A percentile compares a stretch with the other conserved stretches of the same genome.
phyloP scores from a whole-genome alignment of 1,139 yeast species.

The Candida frijolesensis region DNA sequence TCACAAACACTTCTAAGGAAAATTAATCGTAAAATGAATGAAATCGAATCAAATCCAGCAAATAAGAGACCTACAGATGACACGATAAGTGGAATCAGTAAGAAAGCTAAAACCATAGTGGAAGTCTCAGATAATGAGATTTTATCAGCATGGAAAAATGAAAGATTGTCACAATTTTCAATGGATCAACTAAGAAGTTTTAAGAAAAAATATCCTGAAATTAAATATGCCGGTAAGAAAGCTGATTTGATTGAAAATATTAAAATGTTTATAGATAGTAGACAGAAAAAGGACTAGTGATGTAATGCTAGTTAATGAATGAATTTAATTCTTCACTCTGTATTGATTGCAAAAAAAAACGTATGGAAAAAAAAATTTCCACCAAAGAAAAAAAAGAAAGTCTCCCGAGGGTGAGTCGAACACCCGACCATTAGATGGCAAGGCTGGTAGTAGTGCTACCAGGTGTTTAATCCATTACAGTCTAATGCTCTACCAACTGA shows the following conservation, averaged over 20 bases:
- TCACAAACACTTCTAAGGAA: slow-evolving; percentile 16
- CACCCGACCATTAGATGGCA: slow-evolving; percentile 80
- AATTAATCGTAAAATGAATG: slow-evolving; percentile 20
- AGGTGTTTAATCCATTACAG: slow-evolving; percentile 14
- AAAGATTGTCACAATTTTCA: slow-evolving; percentile 35
- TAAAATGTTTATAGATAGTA: slow-evolving; percentile 18
- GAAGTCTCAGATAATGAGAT: slow-evolving; percentile 37
- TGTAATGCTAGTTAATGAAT: background rate
- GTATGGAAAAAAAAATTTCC: background rate
- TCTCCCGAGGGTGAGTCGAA: slow-evolving; percentile 86
- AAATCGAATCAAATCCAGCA: slow-evolving; percentile 15
- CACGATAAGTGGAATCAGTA: slow-evolving; percentile 17
- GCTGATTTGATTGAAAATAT: slow-evolving; percentile 47
- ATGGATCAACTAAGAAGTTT: slow-evolving; percentile 44
- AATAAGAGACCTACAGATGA: slow-evolving; percentile 23
- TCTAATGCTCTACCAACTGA: slow-evolving; percentile 20
- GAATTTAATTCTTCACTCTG: too few relatives aligned
- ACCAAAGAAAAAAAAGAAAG: slow-evolving; percentile 38
- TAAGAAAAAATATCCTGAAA: slow-evolving; percentile 34
- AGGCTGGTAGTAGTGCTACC: slow-evolving; percentile 7
- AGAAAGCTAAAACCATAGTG: slow-evolving; percentile 22
- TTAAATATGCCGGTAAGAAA: slow-evolving; percentile 40
- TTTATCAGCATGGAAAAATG: slow-evolving; percentile 41
- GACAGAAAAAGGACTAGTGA: slow-evolving; percentile 7
- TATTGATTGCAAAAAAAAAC: background rate